phyloP scores from a whole-genome alignment of 2,329 filamentous ascomycete genomes.

The Curvularia verruculosa region DNA sequence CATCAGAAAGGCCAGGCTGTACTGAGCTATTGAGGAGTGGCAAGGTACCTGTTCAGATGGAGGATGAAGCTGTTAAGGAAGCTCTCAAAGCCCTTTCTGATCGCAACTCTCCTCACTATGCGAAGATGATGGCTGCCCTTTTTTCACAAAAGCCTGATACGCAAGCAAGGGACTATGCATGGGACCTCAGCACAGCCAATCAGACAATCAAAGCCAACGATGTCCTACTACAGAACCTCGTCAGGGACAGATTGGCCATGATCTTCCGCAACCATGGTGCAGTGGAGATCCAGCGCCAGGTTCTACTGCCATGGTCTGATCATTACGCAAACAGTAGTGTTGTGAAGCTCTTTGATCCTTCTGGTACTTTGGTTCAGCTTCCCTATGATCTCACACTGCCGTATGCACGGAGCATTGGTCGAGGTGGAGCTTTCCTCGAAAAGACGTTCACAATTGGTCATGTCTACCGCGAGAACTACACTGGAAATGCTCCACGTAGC shows the following conservation, averaged over 20 bases:
- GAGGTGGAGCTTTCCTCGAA: slow-evolving; percentile 68
- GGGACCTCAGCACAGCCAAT: slow-evolving; percentile 52
- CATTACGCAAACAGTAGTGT: slow-evolving; percentile 74
- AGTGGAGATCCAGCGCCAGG: slow-evolving; percentile 75
- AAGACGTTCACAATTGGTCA: slow-evolving; percentile 86
- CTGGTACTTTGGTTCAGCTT: slow-evolving; percentile 88
- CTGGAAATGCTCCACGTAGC: slow-evolving; percentile 79
- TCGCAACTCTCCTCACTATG: slow-evolving; percentile 83
- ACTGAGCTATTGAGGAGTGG: slow-evolving; percentile 82
- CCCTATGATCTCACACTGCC: slow-evolving; percentile 92
- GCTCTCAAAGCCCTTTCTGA: slow-evolving; percentile 82
- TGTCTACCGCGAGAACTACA: slow-evolving; percentile 80
- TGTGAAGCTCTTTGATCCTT: slow-evolving; percentile 79
- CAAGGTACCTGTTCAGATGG: slow-evolving; percentile 87
- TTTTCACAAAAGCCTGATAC: slow-evolving; percentile 75
- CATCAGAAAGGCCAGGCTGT: slow-evolving; percentile 81
- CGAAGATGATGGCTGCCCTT: slow-evolving; percentile 84
- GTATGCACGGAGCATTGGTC: slow-evolving; percentile 82
- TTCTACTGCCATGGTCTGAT: slow-evolving; percentile 79
- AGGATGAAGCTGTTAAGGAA: slow-evolving; percentile 86
- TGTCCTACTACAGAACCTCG: slow-evolving; percentile 72
- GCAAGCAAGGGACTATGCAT: slow-evolving; percentile 72
- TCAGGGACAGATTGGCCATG: slow-evolving; percentile 74
- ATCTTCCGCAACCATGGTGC: slow-evolving; percentile 92
- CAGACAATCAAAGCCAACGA: slow-evolving; percentile 55